Base-by-base conservation (phyloP, 2,329 filamentous ascomycete genomes). In the Pseudocercospora fijiensis region DNA sequence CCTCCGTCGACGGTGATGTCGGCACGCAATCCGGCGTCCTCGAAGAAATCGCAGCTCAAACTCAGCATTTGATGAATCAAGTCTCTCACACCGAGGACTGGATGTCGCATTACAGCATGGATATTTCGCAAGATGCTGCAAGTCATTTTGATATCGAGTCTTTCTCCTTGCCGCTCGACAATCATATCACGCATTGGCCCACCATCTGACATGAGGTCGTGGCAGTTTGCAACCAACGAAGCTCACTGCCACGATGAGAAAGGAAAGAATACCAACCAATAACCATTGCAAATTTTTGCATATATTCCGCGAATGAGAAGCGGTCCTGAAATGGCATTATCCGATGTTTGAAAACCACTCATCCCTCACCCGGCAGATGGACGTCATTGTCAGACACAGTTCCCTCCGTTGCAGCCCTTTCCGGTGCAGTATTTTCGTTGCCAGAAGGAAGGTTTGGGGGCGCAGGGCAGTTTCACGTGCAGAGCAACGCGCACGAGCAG, bases 31-130 rank as follows among this genome's bases (percentile, higher is more conserved):
- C 22, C 11, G 26, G 49, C 49, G 49, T 53, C 22, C 28, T 53
- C 20, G 49, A 53, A 53, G 49, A 53, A 24, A 53, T 53, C 10
- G 49, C 49, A n/a, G 49, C 49, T 26, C 49, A 53, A 28, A 53
- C 49, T 16, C 49, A 53, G 16, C 49, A 53, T n/a, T n/a, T 53
- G 22, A 53, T 53, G 49, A 53, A 53, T 16, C 49, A 53, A 13
- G 49, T 53, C n/a, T 53, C 49, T n/a, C 49, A 53, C 16, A 53
- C 51, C 47, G 60, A 61, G 45, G 65, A 67, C 49, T 67, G 65
- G 65, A 67, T 67, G 53, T 51, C 60, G 3, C 59, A 57, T 16
- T 58, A 65, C 20, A 51, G 47, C 28, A 58, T 67, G 60, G 60
- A 67, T 37, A 43, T 63, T 16, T 51, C 63, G 7, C 58, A 58